A percentile compares a stretch with the other conserved stretches of the same genome.
Conservation (phyloP, 495 filamentous ascomycete species). For the Penicillium cosmopolitanum region DNA sequence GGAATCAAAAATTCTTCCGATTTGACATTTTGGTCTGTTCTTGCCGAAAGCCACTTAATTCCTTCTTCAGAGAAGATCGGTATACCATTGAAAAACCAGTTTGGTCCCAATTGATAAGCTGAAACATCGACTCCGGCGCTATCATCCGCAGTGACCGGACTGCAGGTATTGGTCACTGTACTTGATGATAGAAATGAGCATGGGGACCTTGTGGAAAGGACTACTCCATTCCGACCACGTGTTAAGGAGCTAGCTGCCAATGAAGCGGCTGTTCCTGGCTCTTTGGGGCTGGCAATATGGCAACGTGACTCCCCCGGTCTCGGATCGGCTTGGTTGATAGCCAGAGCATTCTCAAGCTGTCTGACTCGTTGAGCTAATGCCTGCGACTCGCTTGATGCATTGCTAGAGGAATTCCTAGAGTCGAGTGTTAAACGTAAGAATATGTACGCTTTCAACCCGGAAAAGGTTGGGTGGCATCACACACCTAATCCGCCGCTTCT, state of each 20-base stretch:
- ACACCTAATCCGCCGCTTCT: slow-evolving; percentile 17
- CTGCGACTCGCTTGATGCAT: slow-evolving; percentile 7
- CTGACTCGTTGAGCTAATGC: slow-evolving; percentile 13
- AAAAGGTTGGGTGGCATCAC: not conserved
- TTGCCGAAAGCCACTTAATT: slow-evolving; percentile 18
- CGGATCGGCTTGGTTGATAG: not conserved
- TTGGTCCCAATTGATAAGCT: slow-evolving; percentile 19
- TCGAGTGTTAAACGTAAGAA: no score
- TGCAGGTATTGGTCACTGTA: no score
- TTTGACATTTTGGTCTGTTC: slow-evolving; percentile 17
- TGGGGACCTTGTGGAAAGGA: no score
- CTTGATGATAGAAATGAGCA: no score
- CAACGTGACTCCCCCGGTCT: not conserved
- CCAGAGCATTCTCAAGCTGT: slow-evolving; percentile 15
- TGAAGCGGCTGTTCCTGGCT: not conserved
- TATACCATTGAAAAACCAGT: slow-evolving; percentile 29
- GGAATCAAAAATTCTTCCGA: slow-evolving; percentile 16
- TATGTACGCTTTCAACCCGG: no score
- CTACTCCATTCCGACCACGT: not conserved
- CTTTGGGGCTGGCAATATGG: not conserved
- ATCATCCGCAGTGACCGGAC: no score
- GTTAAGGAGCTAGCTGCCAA: not conserved
- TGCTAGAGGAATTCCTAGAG: no score
- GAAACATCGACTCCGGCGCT: not conserved
- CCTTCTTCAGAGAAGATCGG: slow-evolving; percentile 20